These are phyloP conservation scores for Pythium folliculosum DNA, from an alignment of 352 stramenopile genomes.

Conservation along the genomic window DNA sequence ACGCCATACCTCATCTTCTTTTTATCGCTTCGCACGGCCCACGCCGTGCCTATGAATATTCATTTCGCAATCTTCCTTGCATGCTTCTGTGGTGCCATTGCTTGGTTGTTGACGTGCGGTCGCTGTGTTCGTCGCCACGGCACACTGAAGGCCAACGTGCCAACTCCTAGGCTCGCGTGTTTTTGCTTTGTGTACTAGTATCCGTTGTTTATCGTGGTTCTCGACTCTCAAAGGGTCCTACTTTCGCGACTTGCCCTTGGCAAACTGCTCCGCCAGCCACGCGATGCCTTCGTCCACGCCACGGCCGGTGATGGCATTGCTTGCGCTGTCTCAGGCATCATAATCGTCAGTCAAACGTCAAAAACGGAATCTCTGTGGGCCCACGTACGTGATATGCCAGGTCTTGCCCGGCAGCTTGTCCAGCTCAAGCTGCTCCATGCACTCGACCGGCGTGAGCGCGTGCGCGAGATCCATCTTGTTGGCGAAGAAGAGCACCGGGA, in stretches of 20 bases:
- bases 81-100: background rate
- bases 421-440: constrained; percentile 78
- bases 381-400: constrained; percentile 82
- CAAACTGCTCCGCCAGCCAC: constrained; percentile 81
- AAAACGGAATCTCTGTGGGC: too few relatives aligned
- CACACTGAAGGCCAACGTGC: too few relatives aligned
- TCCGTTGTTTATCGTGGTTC: background rate
- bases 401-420: constrained; percentile 78
- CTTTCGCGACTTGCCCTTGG: constrained; percentile 62
- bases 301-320: constrained; percentile 78
- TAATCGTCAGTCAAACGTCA: too few relatives aligned
- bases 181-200: background rate
- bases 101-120: background rate
- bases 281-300: constrained; percentile 82
- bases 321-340: constrained; percentile 58
- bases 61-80: background rate
- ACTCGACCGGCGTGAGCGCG: constrained; percentile 75
- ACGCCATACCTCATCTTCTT: background rate
- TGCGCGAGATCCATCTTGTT: constrained; percentile 89
- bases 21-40: background rate
- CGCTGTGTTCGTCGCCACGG: too few relatives aligned
- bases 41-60: constrained; percentile 1
- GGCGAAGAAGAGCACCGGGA: constrained; percentile 85
- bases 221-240: constrained; percentile 12
- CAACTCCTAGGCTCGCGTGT: too few relatives aligned